Evolutionary conservation across 805 yeast species (phyloP), one percentile per base, ranked within the genome.

Genomic region (Tetrapisispora taiwanensis): DNA sequence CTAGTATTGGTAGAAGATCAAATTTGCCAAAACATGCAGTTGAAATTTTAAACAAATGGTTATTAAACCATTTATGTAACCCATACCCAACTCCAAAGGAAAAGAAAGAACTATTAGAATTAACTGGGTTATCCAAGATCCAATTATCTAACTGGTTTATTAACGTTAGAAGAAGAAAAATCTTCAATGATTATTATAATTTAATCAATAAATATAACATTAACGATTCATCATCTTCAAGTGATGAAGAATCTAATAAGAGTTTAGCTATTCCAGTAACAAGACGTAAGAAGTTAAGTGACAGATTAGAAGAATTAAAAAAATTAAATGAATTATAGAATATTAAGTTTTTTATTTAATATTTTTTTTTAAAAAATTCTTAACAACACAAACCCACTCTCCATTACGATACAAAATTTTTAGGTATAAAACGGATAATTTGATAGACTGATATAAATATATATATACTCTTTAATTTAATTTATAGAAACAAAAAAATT

Each of bases 121-220:
- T 74, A 57, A 85, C 95, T 0, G 90, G 92, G 0, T 70, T 85
- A 57, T 82, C 85, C 49, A 78, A 81, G 62, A 86, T 83, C 48
- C 95, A 85, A 62, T 71, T 85, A 48, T 74, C 84, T 51, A 86
- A 85, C 58, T 85, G 95, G 95, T 85, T 85, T 55, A 86, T 85
- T 56, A 85, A 85, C 59, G 94, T 90, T 17, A 74, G 95, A 53
- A 71, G 95, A 55, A 70, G 95, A 52, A 78, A 83, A 56, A 74
- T 85, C 7, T 63, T 62, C 36, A 54, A 53, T 39, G 66, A 62
- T 27, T 58, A 61, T 43, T 58, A 59, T 35, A 57, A 54, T 17
- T 19, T 52, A 19, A 48, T 49, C 1, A 45, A 45, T 7, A 39
- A 32, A 22, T 4, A 22, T 13, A 42, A 30, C 22, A 15, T 12